A percentile compares a stretch with the other conserved stretches of the same genome.
These are phyloP conservation scores for Diaporthe humulicola DNA, from an alignment of 2,329 filamentous ascomycete genomes.

Conservation along the genomic window DNA sequence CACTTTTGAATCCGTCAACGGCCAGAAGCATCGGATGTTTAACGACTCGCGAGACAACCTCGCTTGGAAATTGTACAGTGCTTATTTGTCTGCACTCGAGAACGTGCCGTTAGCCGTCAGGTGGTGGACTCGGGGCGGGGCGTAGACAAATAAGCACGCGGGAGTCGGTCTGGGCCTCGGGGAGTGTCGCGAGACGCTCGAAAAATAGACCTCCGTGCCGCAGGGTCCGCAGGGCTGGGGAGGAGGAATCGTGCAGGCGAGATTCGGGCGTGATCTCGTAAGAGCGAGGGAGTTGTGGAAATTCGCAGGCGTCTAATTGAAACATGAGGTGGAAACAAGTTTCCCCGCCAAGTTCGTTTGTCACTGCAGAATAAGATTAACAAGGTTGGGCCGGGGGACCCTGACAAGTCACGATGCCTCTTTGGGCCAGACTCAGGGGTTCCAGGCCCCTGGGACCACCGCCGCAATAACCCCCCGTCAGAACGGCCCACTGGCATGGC, in stretches of 20 bases:
- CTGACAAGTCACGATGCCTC: conserved; percentile 10
- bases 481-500: conserved; percentile 16
- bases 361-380: conserved; percentile 6
- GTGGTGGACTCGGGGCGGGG: neutral
- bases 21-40: neutral
- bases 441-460: conserved; percentile 25
- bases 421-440: conserved; percentile 30
- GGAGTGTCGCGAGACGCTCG: neutral
- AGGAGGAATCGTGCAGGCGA: neutral
- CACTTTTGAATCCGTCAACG: neutral
- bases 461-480: neutral
- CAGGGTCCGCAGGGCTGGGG: neutral
- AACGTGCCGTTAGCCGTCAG: neutral
- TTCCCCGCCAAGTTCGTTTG: conserved; percentile 28
- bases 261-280: neutral
- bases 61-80: conserved; percentile 24
- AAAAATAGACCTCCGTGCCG: neutral
- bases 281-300: conserved; percentile 17
- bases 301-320: conserved; percentile 32
- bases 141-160: neutral
- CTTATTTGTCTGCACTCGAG: neutral
- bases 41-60: conserved; percentile 2
- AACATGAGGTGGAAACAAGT: conserved; percentile 33
- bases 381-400: conserved; percentile 23
- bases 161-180: neutral